Evolutionary conservation across 1,284 basidiomycete genomes (phyloP).

Genomic region (Apiotrichum sp.): DNA sequence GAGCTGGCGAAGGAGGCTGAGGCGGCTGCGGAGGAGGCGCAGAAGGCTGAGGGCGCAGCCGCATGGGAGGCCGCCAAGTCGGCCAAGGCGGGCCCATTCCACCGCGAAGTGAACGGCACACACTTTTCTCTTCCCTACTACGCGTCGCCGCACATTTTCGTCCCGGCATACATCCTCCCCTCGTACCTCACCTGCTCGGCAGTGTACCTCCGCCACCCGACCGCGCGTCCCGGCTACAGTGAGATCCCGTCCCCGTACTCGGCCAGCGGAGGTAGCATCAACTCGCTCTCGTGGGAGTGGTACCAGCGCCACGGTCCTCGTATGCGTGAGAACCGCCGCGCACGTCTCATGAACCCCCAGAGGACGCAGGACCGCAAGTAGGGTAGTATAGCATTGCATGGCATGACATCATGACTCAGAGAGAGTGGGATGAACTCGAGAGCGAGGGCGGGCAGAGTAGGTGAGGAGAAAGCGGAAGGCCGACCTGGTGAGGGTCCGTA

Average conservation of each 20-base stretch:
- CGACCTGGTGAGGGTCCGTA: no score
- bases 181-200: constrained; percentile 87
- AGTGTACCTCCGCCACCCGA: constrained; percentile 91
- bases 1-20: neutral
- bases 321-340: constrained; percentile 59
- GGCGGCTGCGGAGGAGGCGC: neutral
- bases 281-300: constrained; percentile 85
- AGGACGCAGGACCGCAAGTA: constrained; percentile 27
- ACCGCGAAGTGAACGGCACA: constrained; percentile 7
- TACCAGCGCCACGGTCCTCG: constrained; percentile 60
- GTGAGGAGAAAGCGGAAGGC: no score
- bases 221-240: constrained; percentile 81
- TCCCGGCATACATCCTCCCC: constrained; percentile 90
- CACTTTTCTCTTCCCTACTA: constrained; percentile 80
- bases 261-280: constrained; percentile 76
- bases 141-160: constrained; percentile 86
- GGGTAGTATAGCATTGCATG: constrained; percentile 8
- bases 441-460: no score
- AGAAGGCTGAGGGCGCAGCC: neutral
- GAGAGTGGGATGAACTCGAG: neutral
- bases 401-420: constrained; percentile 10
- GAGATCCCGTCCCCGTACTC: constrained; percentile 91
- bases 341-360: constrained; percentile 64
- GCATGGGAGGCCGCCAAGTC: neutral
- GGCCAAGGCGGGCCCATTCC: neutral